Evolutionary conservation across 306 rosid genomes (phyloP), one percentile per base, ranked within the genome.

Genomic region (Boehmeria nivea): DNA sequence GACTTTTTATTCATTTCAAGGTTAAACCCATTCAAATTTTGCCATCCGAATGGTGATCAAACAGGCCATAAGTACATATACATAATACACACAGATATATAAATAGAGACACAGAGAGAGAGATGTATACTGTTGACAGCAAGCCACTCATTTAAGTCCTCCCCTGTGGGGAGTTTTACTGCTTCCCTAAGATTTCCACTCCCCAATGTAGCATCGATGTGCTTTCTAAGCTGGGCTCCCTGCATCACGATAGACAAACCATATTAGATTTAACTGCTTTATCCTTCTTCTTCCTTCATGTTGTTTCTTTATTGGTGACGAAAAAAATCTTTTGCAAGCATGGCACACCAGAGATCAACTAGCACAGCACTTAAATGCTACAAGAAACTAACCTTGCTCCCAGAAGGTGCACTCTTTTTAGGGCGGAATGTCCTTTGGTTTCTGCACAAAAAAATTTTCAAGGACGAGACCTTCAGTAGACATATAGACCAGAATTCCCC

Each of bases 121-220:
- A 67, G 53, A 48, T 54, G 51, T 43, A 70, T 3, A 93, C 99
- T 88, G 80, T 93, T 93, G 63, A 93, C 99, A 68, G 99, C 99
- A 63, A 93, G 95, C 99, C 99, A 93, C 71, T 93, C 99, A 77
- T 93, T 93, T 48, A 88, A 72, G 73, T 93, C 99, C 76, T 93
- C 99, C 67, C 99, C 99, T 22, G 99, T 87, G 42, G 96, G 99
- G 33, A 93, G 95, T 78, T 89, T 93, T 43, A 93, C 99, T n/a
- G 99, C 99, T 76, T 93, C 96, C 81, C 90, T 85, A 65, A 93
- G 84, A 77, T 88, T 93, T 61, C 96, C 99, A 62, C 99, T 93
- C 7, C 99, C 96, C 47, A 93, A 68, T 28, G 96, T 93, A 23
- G 99, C 95, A 88, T 93, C 99, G 61, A 93, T 93, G 74, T 93